Conservation (phyloP, 345 rosid species). For the Moricandia moricandioides region DNA sequence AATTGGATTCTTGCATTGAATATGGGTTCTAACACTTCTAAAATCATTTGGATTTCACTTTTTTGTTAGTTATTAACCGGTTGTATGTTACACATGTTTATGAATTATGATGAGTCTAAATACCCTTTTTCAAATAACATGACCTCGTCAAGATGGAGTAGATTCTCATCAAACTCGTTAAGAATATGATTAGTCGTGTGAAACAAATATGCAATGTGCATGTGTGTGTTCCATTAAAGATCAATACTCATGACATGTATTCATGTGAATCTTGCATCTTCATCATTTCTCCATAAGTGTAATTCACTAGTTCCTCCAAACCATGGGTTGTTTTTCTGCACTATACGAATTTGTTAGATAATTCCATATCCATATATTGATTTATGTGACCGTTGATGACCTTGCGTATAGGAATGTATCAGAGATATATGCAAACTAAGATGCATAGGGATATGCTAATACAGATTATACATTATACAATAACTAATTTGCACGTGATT, state of each 20-base stretch:
- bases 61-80: neutral
- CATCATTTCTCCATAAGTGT: neutral
- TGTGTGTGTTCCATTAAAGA: neutral
- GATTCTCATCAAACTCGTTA: neutral
- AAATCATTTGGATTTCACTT: neutral
- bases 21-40: neutral
- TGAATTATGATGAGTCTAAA: neutral
- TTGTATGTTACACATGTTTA: neutral
- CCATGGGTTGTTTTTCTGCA: neutral
- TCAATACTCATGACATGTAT: neutral
- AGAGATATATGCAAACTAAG: neutral
- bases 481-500: neutral
- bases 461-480: neutral
- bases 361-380: neutral
- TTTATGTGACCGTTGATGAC: neutral
- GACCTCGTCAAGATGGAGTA: neutral
- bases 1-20: neutral
- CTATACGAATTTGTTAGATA: neutral
- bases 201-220: neutral
- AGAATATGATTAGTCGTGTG: neutral
- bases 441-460: neutral
- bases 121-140: neutral
- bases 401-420: neutral
- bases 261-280: neutral
- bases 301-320: neutral